These are phyloP conservation scores for Maudiozyma pseudohumilis DNA, from an alignment of 805 yeast species.

Conservation along the genomic window DNA sequence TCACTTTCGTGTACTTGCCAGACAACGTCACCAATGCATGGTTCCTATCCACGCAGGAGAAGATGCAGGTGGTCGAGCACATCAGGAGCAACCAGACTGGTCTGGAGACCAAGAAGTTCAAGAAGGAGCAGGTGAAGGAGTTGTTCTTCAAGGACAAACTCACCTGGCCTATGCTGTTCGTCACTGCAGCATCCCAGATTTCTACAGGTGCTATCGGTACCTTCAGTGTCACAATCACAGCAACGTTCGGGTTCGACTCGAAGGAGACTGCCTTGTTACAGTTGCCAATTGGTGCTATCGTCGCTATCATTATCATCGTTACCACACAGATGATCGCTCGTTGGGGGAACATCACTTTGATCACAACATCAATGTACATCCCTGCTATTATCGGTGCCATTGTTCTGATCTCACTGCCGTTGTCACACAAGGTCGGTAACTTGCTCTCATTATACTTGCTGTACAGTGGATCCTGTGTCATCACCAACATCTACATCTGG, in stretches of 20 bases:
- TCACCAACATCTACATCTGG: constrained; percentile 52
- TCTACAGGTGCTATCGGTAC: constrained; percentile 45
- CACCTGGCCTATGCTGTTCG: constrained; percentile 41
- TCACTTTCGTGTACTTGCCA: constrained; percentile 38
- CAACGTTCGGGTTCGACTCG: constrained; percentile 39
- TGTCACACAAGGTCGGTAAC: constrained; percentile 35
- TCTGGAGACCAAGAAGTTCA: constrained; percentile 38
- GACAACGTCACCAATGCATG: constrained; percentile 36
- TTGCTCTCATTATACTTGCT: constrained; percentile 40
- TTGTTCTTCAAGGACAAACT: constrained; percentile 36
- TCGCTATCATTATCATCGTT: constrained; percentile 33
- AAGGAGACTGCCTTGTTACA: constrained; percentile 41
- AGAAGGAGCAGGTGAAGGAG: constrained; percentile 37
- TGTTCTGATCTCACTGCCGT: constrained; percentile 33
- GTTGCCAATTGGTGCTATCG: constrained; percentile 47
- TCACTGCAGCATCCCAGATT: constrained; percentile 39
- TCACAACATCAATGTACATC: constrained; percentile 32
- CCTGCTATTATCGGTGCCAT: constrained; percentile 44
- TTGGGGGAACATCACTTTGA: constrained; percentile 30
- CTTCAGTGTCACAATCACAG: constrained; percentile 43
- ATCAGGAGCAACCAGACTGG: constrained; percentile 44
- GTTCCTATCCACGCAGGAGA: constrained; percentile 34
- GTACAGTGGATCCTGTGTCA: constrained; percentile 48
- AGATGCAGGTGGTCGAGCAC: constrained; percentile 38
- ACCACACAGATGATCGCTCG: constrained; percentile 32